Evolutionary conservation across 257 asterid species (phyloP).

Genomic region (Solanum piurae): DNA sequence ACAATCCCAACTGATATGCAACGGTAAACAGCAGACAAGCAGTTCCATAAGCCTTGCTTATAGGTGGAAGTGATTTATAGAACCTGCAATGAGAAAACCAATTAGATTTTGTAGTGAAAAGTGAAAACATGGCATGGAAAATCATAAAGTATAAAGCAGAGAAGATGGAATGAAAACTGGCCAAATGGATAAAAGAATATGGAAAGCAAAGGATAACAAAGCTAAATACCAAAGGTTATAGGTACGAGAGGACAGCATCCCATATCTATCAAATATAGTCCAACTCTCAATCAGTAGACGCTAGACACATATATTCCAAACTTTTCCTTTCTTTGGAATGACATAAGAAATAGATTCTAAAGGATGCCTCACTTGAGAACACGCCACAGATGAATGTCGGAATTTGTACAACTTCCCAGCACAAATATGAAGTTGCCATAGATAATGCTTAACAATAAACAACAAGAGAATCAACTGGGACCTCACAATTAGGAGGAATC

Average conservation of each 20-base stretch:
- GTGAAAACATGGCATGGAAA: not conserved
- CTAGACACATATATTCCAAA: not conserved
- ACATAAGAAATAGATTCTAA: not conserved
- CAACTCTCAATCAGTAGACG: not conserved
- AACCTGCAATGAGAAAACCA: constrained; percentile 34
- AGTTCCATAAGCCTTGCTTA: constrained; percentile 88
- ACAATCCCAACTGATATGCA: constrained; percentile 54
- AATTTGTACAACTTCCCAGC: not conserved
- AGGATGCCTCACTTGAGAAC: not conserved
- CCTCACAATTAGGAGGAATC: not conserved
- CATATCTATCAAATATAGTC: not conserved
- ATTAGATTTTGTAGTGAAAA: not conserved
- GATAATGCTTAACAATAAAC: not conserved
- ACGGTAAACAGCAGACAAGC: constrained; percentile 53
- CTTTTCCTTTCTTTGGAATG: not conserved
- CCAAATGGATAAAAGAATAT: not conserved
- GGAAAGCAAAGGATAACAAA: not conserved
- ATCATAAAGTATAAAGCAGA: not conserved
- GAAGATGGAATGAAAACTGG: not conserved
- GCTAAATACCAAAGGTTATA: not conserved
- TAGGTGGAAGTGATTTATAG: constrained; percentile 87
- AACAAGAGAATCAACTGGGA: not conserved
- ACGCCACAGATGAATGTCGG: not conserved
- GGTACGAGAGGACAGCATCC: not conserved
- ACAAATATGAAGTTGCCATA: not conserved